phyloP scores from a whole-genome alignment of 306 rosid species.

The Malus domestica region ASM211411v1 NC_041805.1:20964501-20965000 shows the following conservation, averaged over 20 bases:
- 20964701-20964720: too few relatives aligned
- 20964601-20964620: neutral
- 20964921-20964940: too few relatives aligned
- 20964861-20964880: too few relatives aligned
- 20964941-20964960: too few relatives aligned
- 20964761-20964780: neutral
- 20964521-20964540: neutral
- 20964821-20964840: too few relatives aligned
- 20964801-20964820: too few relatives aligned
- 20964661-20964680: neutral
- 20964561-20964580: conserved; percentile 3
- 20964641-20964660: neutral
- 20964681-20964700: neutral
- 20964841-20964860: too few relatives aligned
- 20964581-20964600: conserved; percentile 8
- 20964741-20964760: neutral
- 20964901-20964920: too few relatives aligned
- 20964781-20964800: conserved; percentile 9
- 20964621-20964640: neutral
- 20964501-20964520: neutral
- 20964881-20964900: too few relatives aligned
- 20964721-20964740: too few relatives aligned
- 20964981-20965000: too few relatives aligned
- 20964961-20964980: too few relatives aligned
- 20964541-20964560: neutral